Evolutionary conservation across 495 filamentous ascomycete genomes (phyloP), one percentile per base, ranked within the genome.

Genomic region (Neurospora terricola): DNA sequence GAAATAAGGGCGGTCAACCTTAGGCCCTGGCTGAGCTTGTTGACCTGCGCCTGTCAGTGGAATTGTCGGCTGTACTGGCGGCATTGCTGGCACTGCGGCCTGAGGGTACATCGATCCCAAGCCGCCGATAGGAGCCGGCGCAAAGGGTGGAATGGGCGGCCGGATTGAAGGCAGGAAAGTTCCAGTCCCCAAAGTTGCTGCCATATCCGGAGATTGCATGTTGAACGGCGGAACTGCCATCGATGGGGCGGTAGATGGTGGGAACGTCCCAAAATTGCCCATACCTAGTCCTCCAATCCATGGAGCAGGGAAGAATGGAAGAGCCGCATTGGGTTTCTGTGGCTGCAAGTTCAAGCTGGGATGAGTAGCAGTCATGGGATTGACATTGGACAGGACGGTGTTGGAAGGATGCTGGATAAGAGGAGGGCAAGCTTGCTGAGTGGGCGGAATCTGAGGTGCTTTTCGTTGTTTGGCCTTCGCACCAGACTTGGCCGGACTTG

Each of bases 1-100:
- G 69, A 81, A 81, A 37, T 74, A 69, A 7, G 80, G 80, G 1
- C 80, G 75, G 18, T 39, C 69, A 5, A 38, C 66, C 70, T 77
- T 78, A 0, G 54, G 7, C 5, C 54, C 54, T 34, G 54, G 27
- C 27, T 66, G 54, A 34, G 54, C 54, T 34, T 14, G 27, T 66
- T 66, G 54, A 34, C 27, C 27, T 66, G 54, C 27, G 54, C 54
- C 14, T 4, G 54, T 36, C 14, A 66, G 54, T 34, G 27, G 54
- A 66, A 66, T 10, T 34, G 54, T 9, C 27, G 54, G 54, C 7
- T 16, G 54, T 18, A 36, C 54, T 9, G 12, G 23, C 27, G 54
- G 27, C 54, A 36, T 18, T 66, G 27, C 27, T 66, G 54, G 12
- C 27, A 34, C 23, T 34, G 27, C 14, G 14, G 54, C 54, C 54